These are phyloP conservation scores for Saccharomycopsis babjevae DNA, from an alignment of 805 yeast species.

Conservation along the genomic window DNA sequence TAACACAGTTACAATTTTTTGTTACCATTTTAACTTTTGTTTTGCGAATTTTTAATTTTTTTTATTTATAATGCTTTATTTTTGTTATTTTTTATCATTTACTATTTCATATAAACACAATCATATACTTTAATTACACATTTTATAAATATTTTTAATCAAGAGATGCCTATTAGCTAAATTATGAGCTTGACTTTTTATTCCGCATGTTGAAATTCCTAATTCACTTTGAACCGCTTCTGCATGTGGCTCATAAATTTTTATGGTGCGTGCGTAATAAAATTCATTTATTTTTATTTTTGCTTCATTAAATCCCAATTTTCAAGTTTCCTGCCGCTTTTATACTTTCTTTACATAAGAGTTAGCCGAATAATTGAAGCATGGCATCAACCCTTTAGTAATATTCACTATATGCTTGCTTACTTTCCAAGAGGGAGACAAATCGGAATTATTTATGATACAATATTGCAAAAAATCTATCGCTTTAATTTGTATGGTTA, in stretches of 20 bases:
- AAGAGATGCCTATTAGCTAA: too few species aligned
- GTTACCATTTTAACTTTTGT: background rate
- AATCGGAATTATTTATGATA: too few species aligned
- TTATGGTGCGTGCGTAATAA: background rate
- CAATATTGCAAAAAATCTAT: background rate
- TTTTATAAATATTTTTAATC: background rate
- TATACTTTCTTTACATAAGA: too few species aligned
- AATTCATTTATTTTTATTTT: background rate
- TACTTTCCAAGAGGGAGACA: too few species aligned
- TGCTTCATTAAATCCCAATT: too few species aligned
- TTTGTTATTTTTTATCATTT: background rate
- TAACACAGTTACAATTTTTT: too few species aligned
- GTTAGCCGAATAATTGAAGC: too few species aligned
- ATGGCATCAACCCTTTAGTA: too few species aligned
- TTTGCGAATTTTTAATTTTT: background rate
- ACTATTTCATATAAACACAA: background rate
- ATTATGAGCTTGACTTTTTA: background rate
- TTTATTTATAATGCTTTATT: background rate
- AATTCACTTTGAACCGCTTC: background rate
- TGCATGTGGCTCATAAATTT: background rate
- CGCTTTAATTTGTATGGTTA: background rate
- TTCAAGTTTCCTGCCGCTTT: too few species aligned
- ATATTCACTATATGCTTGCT: too few species aligned
- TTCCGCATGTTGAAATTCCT: background rate
- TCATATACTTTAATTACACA: background rate